Base-by-base conservation (phyloP, 2,329 filamentous ascomycete genomes). In the Macroventuria anomochaeta region DNA sequence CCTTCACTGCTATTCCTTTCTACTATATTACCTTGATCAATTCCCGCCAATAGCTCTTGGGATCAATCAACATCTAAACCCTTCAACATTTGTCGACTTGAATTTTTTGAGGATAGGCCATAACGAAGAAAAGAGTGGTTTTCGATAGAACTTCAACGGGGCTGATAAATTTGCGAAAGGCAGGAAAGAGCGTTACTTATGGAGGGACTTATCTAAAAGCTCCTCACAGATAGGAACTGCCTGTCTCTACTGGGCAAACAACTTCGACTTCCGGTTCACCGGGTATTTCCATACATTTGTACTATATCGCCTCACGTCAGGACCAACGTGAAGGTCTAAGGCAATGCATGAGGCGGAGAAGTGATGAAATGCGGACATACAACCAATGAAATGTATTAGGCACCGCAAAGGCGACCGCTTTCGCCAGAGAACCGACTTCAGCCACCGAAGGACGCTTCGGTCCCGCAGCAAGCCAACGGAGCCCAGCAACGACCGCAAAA, bases 61-160 rank as follows among this genome's bases (percentile, higher is more conserved):
- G n/a, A n/a, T n/a, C n/a, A n/a, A n/a, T n/a, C n/a, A n/a, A n/a
- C n/a, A n/a, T n/a, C n/a, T n/a, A n/a, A n/a, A n/a, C n/a, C n/a
- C n/a, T n/a, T 37, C 31, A 17, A 49, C 29, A 3, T 17, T 17
- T 7, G 38, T 26, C 5, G 8, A 21, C 11, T 17, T 36, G 23
- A 40, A 49, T 11, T 21, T 49, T 38, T 29, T 49, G 31, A 23
- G 29, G 37, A 42, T 41, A 41, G 8, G 46, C 36, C 37, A 49
- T 36, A 6, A 26, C 15, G 46, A 34, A 11, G 36, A 15, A 25
- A 6, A 21, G 8, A 10, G 13, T 23, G 17, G n/a, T n/a, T n/a
- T n/a, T n/a, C n/a, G n/a, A n/a, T n/a, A n/a, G n/a, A n/a, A n/a
- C n/a, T n/a, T n/a, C n/a, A n/a, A n/a, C n/a, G n/a, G n/a, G n/a